Evolutionary conservation across 768 basidiomycete genomes (phyloP), one percentile per base, ranked within the genome.

Genomic region (Mycena rosella): DNA sequence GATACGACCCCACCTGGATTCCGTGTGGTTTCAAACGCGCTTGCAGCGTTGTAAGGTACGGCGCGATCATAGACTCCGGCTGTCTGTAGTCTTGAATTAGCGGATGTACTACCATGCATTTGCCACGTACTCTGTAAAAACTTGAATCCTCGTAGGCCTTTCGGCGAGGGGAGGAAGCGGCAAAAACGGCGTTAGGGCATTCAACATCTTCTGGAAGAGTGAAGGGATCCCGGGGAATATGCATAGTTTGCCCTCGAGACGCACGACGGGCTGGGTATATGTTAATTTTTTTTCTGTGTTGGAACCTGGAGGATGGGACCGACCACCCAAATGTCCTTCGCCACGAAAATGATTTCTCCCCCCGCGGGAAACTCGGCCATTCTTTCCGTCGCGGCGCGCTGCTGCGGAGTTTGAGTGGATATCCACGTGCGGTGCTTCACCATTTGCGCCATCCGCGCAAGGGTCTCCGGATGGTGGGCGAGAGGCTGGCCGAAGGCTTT

Each of bases 191-290:
- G 87, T 87, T 24, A 96, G 81, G 22, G 86, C 88, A 60, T 89
- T 86, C 38, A 98, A 80, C 84, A 98, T 91, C 77, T 87, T 88
- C 73, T 92, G 89, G 80, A 96, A 97, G 32, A 97, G 84, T 5
- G 83, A 79, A 0, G 96, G 96, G 49, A 98, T 94, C 32, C 96
- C 96, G 0, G 96, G 96, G 79, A 98, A 91, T 29, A 98, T 83
- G 78, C 95, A 97, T 18, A 98, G 84, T 80, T 94, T 96, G 26
- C 93, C 92, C 72, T 88, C 88, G 3, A 98, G 83, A 20, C 95
- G 86, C 0, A 97, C 90, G 15, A 98, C 94, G 27, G 96, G 96
- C 93, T 94, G n/a, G n/a, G n/a, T n/a, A n/a, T n/a, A n/a, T n/a
- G 15, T 54, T 20, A 32, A 42, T 20, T 22, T 3, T 44, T 59